These are phyloP conservation scores for Phytophthora foliorum DNA, from an alignment of 352 stramenopile genomes.

Conservation along the genomic window DNA sequence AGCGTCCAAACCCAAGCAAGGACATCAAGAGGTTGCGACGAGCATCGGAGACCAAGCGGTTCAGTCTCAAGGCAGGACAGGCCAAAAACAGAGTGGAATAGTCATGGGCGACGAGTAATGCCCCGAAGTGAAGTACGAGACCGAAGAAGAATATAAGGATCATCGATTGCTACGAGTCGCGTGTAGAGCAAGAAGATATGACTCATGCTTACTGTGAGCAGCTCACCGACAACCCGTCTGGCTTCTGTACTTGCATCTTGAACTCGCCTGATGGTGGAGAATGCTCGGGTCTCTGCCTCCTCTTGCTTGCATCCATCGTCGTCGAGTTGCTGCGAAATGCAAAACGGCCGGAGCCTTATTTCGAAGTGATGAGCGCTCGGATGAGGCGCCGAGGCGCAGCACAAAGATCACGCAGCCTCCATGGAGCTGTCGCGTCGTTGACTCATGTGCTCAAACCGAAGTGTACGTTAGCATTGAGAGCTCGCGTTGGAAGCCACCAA, in stretches of 20 bases:
- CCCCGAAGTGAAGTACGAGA: conserved; percentile 9
- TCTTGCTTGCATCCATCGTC: conserved; percentile 20
- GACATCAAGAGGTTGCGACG: not conserved
- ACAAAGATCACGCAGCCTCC: conserved; percentile 31
- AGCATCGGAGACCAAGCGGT: conserved; percentile 8
- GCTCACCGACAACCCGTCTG: not conserved
- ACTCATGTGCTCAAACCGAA: conserved; percentile 18
- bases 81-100: too few species aligned
- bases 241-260: conserved; percentile 20
- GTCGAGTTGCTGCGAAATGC: conserved; percentile 36
- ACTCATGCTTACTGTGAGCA: conserved; percentile 1
- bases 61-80: not conserved
- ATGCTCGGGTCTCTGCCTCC: conserved; percentile 14
- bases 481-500: not conserved
- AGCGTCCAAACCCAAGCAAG: not conserved
- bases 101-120: conserved; percentile 1
- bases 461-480: conserved; percentile 2
- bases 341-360: not conserved
- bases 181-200: not conserved
- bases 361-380: conserved; percentile 7
- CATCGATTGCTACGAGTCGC: conserved; percentile 14
- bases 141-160: conserved; percentile 29
- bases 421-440: conserved; percentile 20
- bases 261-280: conserved; percentile 6
- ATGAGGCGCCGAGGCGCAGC: conserved; percentile 10